A percentile compares a stretch with the other conserved stretches of the same genome.
Conservation (phyloP, 306 rosid species). For the Macrotyloma uniflorum region DNA sequence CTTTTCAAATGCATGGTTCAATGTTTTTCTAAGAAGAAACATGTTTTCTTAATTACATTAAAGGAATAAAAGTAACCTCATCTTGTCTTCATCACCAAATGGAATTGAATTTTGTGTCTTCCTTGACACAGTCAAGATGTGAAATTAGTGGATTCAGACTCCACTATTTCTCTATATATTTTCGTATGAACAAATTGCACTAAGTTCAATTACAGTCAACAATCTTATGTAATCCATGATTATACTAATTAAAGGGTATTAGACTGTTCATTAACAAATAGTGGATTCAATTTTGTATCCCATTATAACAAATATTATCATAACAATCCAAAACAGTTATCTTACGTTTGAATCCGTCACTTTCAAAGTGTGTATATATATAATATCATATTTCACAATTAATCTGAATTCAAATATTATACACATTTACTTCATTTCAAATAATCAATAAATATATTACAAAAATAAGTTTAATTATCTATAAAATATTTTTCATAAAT, state of each 20-base stretch:
- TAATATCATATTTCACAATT: too few species aligned
- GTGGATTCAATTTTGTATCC: constrained; percentile 40
- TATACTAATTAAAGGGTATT: neutral
- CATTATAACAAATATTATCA: constrained; percentile 18
- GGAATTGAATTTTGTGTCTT: neutral
- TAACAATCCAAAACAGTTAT: neutral
- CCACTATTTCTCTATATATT: neutral
- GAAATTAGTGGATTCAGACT: neutral
- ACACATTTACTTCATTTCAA: neutral
- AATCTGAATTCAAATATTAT: neutral
- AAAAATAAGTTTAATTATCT: too few species aligned
- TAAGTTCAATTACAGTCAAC: neutral
- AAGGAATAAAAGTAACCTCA: neutral
- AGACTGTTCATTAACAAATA: constrained; percentile 25
- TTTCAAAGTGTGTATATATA: neutral
- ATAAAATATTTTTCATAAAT: too few species aligned
- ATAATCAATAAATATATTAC: too few species aligned
- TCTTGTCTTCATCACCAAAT: neutral
- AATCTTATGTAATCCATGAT: constrained; percentile 23
- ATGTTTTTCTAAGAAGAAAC: constrained; percentile 26
- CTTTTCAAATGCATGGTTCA: constrained; percentile 26
- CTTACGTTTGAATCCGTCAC: neutral
- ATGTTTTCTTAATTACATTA: neutral
- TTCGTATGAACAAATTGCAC: constrained; percentile 10
- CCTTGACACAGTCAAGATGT: neutral